phyloP scores from a whole-genome alignment of 352 stramenopile genomes.

The Peronospora farinosa region DNA sequence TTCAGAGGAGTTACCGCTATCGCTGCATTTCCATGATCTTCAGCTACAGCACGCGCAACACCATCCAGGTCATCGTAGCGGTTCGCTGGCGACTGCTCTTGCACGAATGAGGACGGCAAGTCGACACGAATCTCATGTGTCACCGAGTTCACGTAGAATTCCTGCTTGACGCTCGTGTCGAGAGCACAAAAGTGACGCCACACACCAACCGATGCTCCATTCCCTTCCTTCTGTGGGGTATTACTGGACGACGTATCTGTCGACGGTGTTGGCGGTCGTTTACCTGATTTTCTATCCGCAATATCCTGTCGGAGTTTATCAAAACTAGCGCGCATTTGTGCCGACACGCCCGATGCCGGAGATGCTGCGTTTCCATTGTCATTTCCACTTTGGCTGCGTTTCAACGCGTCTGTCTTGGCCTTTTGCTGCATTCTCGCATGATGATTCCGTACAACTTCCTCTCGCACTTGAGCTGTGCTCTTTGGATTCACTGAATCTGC shows the following conservation, averaged over 20 bases:
- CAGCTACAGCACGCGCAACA: conserved; percentile 21
- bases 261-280: conserved; percentile 18
- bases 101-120: conserved; percentile 39
- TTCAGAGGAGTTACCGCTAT: conserved; percentile 22
- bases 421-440: conserved; percentile 61
- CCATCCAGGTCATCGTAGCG: conserved; percentile 38
- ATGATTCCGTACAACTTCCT: conserved; percentile 69
- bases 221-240: conserved; percentile 17
- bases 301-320: conserved; percentile 66
- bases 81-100: conserved; percentile 51
- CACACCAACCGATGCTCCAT: conserved; percentile 27
- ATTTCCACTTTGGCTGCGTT: conserved; percentile 13
- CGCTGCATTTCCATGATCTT: conserved; percentile 1
- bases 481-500: conserved; percentile 77
- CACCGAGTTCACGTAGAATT: conserved; percentile 75
- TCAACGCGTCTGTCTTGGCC: conserved; percentile 34
- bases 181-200: conserved; percentile 72
- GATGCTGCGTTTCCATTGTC: conserved; percentile 30
- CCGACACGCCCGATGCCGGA: conserved; percentile 31
- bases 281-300: conserved; percentile 44
- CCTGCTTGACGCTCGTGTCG: conserved; percentile 41
- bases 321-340: conserved; percentile 72
- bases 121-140: conserved; percentile 70
- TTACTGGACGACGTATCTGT: conserved; percentile 12
- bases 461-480: conserved; percentile 44